A percentile compares a stretch with the other conserved stretches of the same genome.
Conservation (phyloP, 208 protist genomes). For the Histomonas meleagridis region DNA sequence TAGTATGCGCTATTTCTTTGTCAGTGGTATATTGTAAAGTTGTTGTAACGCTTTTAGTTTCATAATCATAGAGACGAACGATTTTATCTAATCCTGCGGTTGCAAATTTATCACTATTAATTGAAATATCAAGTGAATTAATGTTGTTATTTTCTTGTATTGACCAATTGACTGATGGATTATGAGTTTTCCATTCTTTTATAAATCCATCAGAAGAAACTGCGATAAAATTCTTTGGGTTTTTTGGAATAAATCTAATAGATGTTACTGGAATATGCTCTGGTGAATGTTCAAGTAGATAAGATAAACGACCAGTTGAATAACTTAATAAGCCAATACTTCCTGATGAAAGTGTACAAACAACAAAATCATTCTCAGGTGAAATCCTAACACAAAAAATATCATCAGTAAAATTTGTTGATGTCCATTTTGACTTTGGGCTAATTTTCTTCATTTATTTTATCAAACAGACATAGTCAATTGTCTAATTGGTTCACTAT, state of each 20-base stretch:
- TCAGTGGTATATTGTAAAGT: neutral
- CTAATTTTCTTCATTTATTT: neutral
- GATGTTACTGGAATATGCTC: neutral
- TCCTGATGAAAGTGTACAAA: neutral
- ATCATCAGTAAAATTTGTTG: neutral
- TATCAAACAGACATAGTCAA: too few relatives aligned
- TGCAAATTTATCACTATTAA: neutral
- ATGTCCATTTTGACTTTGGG: neutral
- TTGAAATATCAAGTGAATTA: neutral
- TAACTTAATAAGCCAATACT: neutral
- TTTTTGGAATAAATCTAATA: neutral
- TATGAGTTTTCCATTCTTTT: constrained; percentile 15
- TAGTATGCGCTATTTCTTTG: neutral
- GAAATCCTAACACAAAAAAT: neutral
- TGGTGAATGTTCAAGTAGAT: neutral
- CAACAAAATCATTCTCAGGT: neutral
- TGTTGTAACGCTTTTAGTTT: constrained; percentile 28
- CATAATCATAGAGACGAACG: neutral
- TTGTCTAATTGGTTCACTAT: too few relatives aligned
- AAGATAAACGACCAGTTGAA: neutral
- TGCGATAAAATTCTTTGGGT: neutral
- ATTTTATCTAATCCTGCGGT: neutral
- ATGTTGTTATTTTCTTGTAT: neutral
- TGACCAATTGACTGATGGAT: neutral
- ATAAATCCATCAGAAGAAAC: neutral